Evolutionary conservation across 2,329 filamentous ascomycete species (phyloP), one percentile per base, ranked within the genome.

Genomic region (Calonectria pauciramosa): DNA sequence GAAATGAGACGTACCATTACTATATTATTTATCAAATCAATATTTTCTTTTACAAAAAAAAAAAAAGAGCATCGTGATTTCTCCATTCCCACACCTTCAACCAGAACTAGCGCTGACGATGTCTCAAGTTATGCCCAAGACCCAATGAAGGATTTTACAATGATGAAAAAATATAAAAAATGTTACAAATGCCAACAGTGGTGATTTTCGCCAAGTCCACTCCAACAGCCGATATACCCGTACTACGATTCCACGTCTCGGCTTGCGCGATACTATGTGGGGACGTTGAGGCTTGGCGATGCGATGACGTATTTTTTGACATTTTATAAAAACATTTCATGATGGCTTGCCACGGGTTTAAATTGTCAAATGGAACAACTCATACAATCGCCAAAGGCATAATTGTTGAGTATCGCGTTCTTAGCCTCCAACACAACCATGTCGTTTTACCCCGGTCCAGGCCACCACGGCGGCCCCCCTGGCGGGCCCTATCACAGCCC

Each of bases 391-490:
- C 18, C 30, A 34, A 47, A 47, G 14, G 20, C 38, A 49, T 3
- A 41, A 10, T 41, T 13, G 14, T 38, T 30, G 18, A 20, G 9
- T 32, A 32, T 56, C 8, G 34, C 3, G 23, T 36, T 26, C 18
- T 47, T 1, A 20, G 26, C 10, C 2, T 49, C 20, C 18, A 26
- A 49, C 13, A 34, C 38, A 32, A 68, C 63, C 76, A 86, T 86
- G 85, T 86, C 85, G 44, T 83, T 83, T 76, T 86, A 84, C 80
- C 85, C 86, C 38, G 86, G 85, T 70, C 85, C 85, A 77, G 84
- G 86, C 76, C 81, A 85, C 56, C 79, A 86, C 77, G 85, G 85
- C 73, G 34, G 56, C 73, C 81, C 49, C 73, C 81, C 49, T 74
- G 68, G 34, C 5, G 56, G 34, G 38, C 20, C 32, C 23, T 44